Evolutionary conservation across 257 asterid species (phyloP).

Genomic region (Oldenlandia corymbosa): DNA sequence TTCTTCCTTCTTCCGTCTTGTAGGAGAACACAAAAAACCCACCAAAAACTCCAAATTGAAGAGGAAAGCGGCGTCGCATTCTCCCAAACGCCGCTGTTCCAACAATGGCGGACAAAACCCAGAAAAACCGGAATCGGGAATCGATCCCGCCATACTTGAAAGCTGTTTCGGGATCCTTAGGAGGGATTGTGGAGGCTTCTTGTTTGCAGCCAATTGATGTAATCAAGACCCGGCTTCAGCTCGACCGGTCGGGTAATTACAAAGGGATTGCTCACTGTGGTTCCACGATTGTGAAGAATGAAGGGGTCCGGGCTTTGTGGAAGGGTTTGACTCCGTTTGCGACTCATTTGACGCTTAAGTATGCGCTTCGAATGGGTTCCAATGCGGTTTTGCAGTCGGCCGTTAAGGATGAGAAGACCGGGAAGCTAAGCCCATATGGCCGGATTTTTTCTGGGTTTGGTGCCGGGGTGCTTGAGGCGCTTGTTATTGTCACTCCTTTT

Average conservation of each 20-base stretch:
- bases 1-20: too few relatives aligned
- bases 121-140: conserved; percentile 17
- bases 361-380: conserved; percentile 95
- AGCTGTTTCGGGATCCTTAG: conserved; percentile 87
- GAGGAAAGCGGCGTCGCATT: too few relatives aligned
- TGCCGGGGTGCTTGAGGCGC: conserved; percentile 99
- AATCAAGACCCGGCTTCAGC: conserved; percentile 94
- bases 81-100: too few relatives aligned
- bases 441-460: conserved; percentile 87
- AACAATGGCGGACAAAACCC: conserved; percentile 43
- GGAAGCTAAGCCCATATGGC: conserved; percentile 66
- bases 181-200: conserved; percentile 83
- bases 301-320: conserved; percentile 90
- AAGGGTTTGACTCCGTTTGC: conserved; percentile 96
- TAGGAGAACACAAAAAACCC: too few relatives aligned
- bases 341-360: conserved; percentile 86
- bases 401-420: conserved; percentile 73
- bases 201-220: conserved; percentile 96
- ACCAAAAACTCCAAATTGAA: too few relatives aligned
- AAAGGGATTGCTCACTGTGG: conserved; percentile 87
- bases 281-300: conserved; percentile 48
- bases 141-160: conserved; percentile 84
- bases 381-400: conserved; percentile 83
- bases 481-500: conserved; percentile 87
- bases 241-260: conserved; percentile 78